Evolutionary conservation across 1,284 basidiomycete genomes (phyloP), one percentile per base, ranked within the genome.

Genomic region (Cutaneotrichosporon curvatum): DNA sequence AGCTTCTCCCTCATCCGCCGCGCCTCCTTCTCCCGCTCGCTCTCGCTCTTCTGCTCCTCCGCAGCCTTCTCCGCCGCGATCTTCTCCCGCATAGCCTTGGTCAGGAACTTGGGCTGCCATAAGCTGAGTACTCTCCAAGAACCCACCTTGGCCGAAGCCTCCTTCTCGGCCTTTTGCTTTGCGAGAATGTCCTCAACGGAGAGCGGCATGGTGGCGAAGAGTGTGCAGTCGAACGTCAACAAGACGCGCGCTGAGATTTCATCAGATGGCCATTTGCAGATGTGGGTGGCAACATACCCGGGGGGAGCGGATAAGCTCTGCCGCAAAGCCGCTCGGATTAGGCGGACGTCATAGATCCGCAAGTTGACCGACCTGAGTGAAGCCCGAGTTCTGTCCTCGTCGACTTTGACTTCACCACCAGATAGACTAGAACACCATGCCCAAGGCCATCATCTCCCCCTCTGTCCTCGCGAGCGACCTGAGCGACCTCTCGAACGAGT

Each of bases 391-490:
- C 25, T 28, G 7, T 28, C 25, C 7, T 7, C 25, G 25, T 7
- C 25, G 25, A 7, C 25, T 28, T 7, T 12, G 12, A 28, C 25
- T n/a, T n/a, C n/a, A n/a, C n/a, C n/a, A n/a, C n/a, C n/a, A n/a
- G n/a, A n/a, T n/a, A n/a, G n/a, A n/a, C n/a, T n/a, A n/a, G n/a
- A n/a, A 7, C 35, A 37, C 23, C 22, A 89, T 90, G 87, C 84
- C 82, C 58, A 79, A 79, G 63, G 82, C 86, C 16, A 90, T 92
- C 72, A 87, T 94, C 68, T 82, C 87, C 9, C 88, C 88, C 25
- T 91, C 87, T 14, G 87, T 91, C 33, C 83, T 92, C 22, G 88
- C 89, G 50, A 68, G 86, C n/a, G 89, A 96, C 76, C 89, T 96
- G 73, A 88, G 87, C 34, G 83, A 91, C 63, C 80, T 96, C 56